Conservation (phyloP, 305 asterid species). For the Andrographis paniculata region DNA sequence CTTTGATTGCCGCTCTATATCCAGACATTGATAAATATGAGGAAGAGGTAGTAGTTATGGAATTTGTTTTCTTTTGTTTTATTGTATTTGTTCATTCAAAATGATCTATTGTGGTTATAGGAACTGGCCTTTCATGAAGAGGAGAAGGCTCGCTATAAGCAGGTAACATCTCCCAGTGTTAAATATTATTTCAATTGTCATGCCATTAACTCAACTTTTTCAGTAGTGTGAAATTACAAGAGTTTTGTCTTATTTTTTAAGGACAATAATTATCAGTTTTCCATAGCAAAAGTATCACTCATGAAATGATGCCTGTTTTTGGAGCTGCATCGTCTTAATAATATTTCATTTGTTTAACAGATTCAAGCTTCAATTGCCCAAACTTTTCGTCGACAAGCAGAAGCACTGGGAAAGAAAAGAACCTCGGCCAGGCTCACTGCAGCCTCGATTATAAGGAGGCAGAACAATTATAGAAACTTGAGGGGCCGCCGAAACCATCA, state of each 20-base stretch:
- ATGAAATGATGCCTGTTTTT: slow-evolving; percentile 5
- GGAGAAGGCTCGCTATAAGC: slow-evolving; percentile 91
- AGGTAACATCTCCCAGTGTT: slow-evolving; percentile 35
- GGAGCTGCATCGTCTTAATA: slow-evolving; percentile 5
- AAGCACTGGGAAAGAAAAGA: slow-evolving; percentile 90
- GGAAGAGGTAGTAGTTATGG: slow-evolving; percentile 59
- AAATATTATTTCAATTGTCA: background rate
- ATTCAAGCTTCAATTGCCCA: slow-evolving; percentile 92
- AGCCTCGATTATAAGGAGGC: slow-evolving; percentile 54
- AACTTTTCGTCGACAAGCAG: slow-evolving; percentile 84
- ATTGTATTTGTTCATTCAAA: slow-evolving; percentile 10
- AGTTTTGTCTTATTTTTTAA: background rate
- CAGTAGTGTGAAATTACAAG: background rate
- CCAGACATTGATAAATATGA: slow-evolving; percentile 92
- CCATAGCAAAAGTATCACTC: background rate
- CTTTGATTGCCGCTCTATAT: slow-evolving; percentile 71
- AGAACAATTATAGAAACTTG: slow-evolving; percentile 46
- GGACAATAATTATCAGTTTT: background rate
- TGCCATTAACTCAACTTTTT: background rate
- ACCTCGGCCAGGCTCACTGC: slow-evolving; percentile 50
- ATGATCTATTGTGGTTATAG: slow-evolving; percentile 32
- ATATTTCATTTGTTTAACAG: slow-evolving; percentile 28
- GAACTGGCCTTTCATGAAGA: slow-evolving; percentile 95
- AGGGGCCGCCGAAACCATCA: slow-evolving; percentile 65
- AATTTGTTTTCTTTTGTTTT: slow-evolving; percentile 15